phyloP scores from a whole-genome alignment of 2,329 filamentous ascomycete species.

The Trichoderma sp. region DNA sequence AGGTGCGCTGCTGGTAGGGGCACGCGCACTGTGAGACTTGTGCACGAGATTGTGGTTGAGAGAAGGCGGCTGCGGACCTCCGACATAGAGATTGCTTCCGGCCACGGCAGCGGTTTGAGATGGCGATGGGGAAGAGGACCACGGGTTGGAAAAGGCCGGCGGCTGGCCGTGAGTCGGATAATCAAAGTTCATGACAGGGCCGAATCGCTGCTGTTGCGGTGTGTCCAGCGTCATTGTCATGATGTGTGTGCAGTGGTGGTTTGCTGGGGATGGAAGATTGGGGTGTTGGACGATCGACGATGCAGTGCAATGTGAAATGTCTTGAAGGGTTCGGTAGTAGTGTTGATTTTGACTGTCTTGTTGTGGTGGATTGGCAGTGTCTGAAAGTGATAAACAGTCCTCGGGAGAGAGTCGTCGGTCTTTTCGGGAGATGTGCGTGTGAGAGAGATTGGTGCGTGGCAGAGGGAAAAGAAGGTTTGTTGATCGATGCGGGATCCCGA shows the following conservation, averaged over 20 bases:
- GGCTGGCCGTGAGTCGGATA: conserved; percentile 58
- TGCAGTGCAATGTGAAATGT: background rate
- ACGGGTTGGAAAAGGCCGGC: conserved; percentile 88
- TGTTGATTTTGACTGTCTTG: background rate
- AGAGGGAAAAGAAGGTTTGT: conserved; percentile 40
- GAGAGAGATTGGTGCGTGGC: conserved; percentile 19
- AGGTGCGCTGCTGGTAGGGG: conserved; percentile 59
- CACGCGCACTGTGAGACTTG: conserved; percentile 54
- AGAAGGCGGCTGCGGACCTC: conserved; percentile 49
- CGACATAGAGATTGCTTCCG: conserved; percentile 65
- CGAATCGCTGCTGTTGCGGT: conserved; percentile 81
- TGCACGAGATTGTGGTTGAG: conserved; percentile 60
- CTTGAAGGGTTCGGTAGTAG: background rate
- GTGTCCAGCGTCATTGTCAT: conserved; percentile 97
- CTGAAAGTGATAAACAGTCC: conserved; percentile 8
- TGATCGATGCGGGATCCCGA: conserved; percentile 58
- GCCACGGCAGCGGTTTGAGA: conserved; percentile 50
- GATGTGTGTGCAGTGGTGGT: conserved; percentile 42
- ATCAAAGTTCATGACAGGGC: conserved; percentile 75
- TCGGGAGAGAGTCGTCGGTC: conserved; percentile 8
- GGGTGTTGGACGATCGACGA: conserved; percentile 3
- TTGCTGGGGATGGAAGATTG: background rate
- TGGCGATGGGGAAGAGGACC: conserved; percentile 63
- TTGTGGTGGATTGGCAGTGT: background rate
- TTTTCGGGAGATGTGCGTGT: conserved; percentile 23